Percentiles rank a stretch among this genome's conserved stretches.
Conservation (phyloP, 2,329 filamentous ascomycete species). For the Zopfia rhizophila region DNA sequence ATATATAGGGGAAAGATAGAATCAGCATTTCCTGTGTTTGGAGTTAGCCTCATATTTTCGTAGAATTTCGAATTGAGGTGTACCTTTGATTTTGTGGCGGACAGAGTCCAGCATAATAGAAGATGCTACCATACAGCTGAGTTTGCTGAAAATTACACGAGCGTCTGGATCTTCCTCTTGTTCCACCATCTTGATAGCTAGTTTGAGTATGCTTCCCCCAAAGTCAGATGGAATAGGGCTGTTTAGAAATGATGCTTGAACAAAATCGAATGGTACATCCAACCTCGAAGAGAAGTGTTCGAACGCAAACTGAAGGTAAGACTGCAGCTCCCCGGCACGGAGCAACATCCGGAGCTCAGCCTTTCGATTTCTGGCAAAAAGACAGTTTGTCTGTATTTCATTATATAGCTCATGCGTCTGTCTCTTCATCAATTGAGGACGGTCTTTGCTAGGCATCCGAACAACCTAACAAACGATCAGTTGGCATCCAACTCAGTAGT, state of each 20-base stretch:
- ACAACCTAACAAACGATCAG: too few species aligned
- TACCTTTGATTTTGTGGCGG: constrained; percentile 43
- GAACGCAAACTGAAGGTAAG: constrained; percentile 59
- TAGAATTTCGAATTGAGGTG: not conserved
- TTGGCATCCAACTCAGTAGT: too few species aligned
- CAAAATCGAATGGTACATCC: constrained; percentile 61
- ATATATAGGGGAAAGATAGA: constrained; percentile 55
- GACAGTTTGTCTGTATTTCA: too few species aligned
- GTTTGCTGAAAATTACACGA: constrained; percentile 51
- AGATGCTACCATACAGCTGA: constrained; percentile 60
- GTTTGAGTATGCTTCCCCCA: constrained; percentile 59
- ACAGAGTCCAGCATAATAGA: constrained; percentile 61
- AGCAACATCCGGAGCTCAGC: constrained; percentile 58
- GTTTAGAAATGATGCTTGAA: constrained; percentile 55
- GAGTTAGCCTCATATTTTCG: too few species aligned
- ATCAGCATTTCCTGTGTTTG: constrained; percentile 46
- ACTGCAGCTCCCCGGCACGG: constrained; percentile 57
- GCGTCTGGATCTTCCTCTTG: constrained; percentile 41
- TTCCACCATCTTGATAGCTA: constrained; percentile 53
- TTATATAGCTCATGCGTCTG: too few species aligned
- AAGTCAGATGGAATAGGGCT: constrained; percentile 60
- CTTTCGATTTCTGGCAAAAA: constrained; percentile 57
- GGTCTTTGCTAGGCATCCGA: too few species aligned
- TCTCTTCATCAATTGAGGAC: too few species aligned
- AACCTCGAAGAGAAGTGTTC: constrained; percentile 59